Base-by-base conservation (phyloP, 1,284 basidiomycete species). In the Neotropicomus parvogracilis region DNA sequence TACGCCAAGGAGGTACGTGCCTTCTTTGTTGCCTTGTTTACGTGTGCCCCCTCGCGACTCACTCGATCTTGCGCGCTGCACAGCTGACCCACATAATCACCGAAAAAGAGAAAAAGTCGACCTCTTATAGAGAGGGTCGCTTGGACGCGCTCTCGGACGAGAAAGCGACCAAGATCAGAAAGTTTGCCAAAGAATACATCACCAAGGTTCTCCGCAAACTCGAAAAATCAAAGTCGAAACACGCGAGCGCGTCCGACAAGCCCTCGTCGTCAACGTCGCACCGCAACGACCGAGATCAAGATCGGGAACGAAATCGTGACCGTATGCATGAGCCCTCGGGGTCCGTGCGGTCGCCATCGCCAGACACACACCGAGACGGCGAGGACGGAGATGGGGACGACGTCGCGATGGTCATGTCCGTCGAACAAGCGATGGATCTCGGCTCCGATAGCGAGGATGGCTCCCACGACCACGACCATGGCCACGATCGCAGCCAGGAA, bases 31-130 rank as follows among this genome's bases (percentile, higher is more conserved):
- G 6, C 6, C 11, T 14, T 34, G 40, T 24, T 27, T 35, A 46
- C 35, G 31, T 33, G 41, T 29, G 6, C 8, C 11, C 31, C 21
- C 29, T 40, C n/a, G 31, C 10, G n/a, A 16, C 29, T 28, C 21
- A 10, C 19, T 29, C 32, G 32, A 40, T 28, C 38, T n/a, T 14
- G 31, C 28, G 35, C 24, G 36, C 21, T n/a, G 37, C 34, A 45
- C 34, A 91, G 86, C 74, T 91, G 49, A 90, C 94, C 0, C 77
- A 85, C 50, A 66, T 89, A 28, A 85, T 99, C 44, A 79, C 85
- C 14, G 87, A 92, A 49, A 98, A 97, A 69, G 97, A 99, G 76
- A 95, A 93, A 71, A 94, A 91, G 64, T 85, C 88, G 4, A 70
- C 80, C n/a, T 80, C 79, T 31, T 95, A 88, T 65, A 77, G 77